Evolutionary conservation across 1,139 yeast species (phyloP).

Genomic region (Candida pseudocylindracea): DNA sequence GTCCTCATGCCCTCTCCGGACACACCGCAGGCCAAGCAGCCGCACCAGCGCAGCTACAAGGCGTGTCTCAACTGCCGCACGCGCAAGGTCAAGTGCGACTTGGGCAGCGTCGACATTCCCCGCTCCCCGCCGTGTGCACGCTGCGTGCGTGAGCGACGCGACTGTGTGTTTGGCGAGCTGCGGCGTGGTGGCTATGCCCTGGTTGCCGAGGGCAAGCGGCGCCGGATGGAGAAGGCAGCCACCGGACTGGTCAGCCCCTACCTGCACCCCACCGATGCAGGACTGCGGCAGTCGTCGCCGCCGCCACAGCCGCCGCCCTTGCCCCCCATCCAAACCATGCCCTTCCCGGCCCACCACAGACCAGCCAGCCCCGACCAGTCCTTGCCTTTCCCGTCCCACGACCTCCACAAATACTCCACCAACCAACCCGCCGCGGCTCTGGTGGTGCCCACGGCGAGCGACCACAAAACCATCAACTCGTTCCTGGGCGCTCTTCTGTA

Average conservation of each 20-base stretch:
- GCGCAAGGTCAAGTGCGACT: constrained; percentile 66
- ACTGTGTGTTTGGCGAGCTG: constrained; percentile 50
- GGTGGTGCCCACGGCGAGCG: too few species aligned
- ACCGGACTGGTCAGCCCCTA: too few species aligned
- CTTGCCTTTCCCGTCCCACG: constrained; percentile 29
- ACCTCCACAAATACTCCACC: too few species aligned
- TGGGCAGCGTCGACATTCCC: constrained; percentile 58
- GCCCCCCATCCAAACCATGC: too few species aligned
- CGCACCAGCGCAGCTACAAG: constrained; percentile 39
- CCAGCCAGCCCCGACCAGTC: constrained; percentile 5
- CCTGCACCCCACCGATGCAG: too few species aligned
- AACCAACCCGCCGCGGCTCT: too few species aligned
- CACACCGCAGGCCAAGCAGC: constrained; percentile 3
- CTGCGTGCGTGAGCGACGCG: constrained; percentile 59
- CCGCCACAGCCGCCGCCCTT: too few species aligned
- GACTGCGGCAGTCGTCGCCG: too few species aligned
- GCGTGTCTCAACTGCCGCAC: constrained; percentile 75
- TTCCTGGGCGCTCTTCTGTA: constrained; percentile 38
- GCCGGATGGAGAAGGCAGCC: constrained; percentile 1
- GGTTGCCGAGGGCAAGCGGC: constrained; percentile 16
- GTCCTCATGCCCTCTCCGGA: too few species aligned
- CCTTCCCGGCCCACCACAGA: too few species aligned
- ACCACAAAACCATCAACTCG: too few species aligned
- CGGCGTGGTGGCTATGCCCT: constrained; percentile 7
- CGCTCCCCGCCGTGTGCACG: constrained; percentile 41